Conservation (phyloP, 768 basidiomycete species). For the Mycena crocata region DNA sequence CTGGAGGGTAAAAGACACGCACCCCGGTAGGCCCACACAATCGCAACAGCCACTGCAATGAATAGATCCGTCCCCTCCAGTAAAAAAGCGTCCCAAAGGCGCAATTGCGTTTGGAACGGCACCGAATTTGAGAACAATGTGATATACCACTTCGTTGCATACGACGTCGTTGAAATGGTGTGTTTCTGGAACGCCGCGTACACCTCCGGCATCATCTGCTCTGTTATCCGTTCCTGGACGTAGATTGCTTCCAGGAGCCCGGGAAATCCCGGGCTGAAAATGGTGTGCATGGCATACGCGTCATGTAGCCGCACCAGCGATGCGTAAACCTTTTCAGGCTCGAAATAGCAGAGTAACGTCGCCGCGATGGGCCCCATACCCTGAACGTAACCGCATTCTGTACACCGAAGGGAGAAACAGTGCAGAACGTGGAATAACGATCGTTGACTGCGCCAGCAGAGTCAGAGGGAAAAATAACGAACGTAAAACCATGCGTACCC, state of each 20-base stretch:
- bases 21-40: slow-evolving; percentile 95
- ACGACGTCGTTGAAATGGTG: slow-evolving; percentile 92
- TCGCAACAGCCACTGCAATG: slow-evolving; percentile 84
- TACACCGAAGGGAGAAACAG: slow-evolving; percentile 87
- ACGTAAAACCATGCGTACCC: slow-evolving; percentile 69
- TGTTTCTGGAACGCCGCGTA: slow-evolving; percentile 88
- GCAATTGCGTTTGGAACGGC: slow-evolving; percentile 93
- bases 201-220: slow-evolving; percentile 90
- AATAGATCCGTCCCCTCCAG: slow-evolving; percentile 93
- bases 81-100: slow-evolving; percentile 95
- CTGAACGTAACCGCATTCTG: slow-evolving; percentile 94
- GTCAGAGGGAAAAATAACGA: slow-evolving; percentile 13
- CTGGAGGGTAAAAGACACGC: slow-evolving; percentile 38
- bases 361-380: slow-evolving; percentile 99
- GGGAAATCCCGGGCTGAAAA: slow-evolving; percentile 95
- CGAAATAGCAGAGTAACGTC: slow-evolving; percentile 93
- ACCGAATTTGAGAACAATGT: slow-evolving; percentile 96
- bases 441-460: slow-evolving; percentile 74
- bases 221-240: slow-evolving; percentile 90
- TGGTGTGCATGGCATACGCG: slow-evolving; percentile 84
- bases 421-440: slow-evolving; percentile 96
- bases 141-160: slow-evolving; percentile 99
- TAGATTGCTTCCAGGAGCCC: slow-evolving; percentile 97
- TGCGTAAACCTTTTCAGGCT: slow-evolving; percentile 89
- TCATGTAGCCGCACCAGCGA: slow-evolving; percentile 91